Conservation (phyloP, 352 stramenopile species). For the Pythium plurisporium region DNA sequence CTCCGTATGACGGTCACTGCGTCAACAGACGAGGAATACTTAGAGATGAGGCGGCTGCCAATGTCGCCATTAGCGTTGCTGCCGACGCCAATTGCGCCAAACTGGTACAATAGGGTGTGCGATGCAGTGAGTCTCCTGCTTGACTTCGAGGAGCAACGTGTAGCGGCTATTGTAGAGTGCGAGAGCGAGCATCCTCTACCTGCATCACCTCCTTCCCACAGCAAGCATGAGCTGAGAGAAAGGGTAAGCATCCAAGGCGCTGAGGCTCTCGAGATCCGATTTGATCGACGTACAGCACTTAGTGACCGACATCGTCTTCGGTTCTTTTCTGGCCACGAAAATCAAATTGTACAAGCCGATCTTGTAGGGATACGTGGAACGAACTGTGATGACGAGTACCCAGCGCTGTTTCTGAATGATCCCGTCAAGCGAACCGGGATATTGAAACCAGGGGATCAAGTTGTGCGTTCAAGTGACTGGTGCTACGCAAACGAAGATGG, state of each 20-base stretch:
- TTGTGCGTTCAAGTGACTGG: constrained; percentile 66
- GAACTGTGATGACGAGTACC: constrained; percentile 14
- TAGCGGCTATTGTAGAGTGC: constrained; percentile 29
- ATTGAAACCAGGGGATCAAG: constrained; percentile 40
- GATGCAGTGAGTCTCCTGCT: constrained; percentile 53
- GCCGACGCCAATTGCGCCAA: constrained; percentile 27
- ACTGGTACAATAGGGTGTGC: constrained; percentile 59
- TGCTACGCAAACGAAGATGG: constrained; percentile 73
- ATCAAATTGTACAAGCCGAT: background rate
- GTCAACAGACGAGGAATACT: background rate
- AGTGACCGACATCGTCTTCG: constrained; percentile 13
- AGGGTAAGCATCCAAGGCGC: constrained; percentile 46
- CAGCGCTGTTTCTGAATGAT: constrained; percentile 41
- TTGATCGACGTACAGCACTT: constrained; percentile 58
- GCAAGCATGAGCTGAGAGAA: too few relatives aligned
- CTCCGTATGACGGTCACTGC: background rate
- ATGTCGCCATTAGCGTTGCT: constrained; percentile 35
- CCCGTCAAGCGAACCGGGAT: constrained; percentile 22
- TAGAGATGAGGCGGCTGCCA: background rate
- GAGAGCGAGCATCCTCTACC: constrained; percentile 52
- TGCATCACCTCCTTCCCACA: background rate
- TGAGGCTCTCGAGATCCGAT: constrained; percentile 60
- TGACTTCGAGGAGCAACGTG: constrained; percentile 43
- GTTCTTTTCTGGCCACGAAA: background rate
- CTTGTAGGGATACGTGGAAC: constrained; percentile 8